Base-by-base conservation (phyloP, 805 yeast species). In the Brettanomyces custersianus region DNA sequence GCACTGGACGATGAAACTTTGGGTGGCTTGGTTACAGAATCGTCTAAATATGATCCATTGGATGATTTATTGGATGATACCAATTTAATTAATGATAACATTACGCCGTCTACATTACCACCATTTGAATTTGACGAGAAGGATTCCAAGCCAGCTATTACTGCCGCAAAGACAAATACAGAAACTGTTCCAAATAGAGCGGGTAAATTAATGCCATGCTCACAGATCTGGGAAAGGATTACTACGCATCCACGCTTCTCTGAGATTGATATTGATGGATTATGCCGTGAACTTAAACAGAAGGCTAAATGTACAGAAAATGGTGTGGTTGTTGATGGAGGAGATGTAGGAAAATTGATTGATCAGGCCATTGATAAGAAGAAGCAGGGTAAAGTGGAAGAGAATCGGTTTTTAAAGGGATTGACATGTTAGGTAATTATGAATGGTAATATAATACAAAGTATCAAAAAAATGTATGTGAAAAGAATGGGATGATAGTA, bases 171-270 rank as follows among this genome's bases (percentile, higher is more conserved):
- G 10, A 10, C 13, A n/a, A 17, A 15, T 16, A 15, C 10, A 15
- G 33, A 30, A 12, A 24, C 12, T 9, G 88, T 85, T 4, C 94
- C 94, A 5, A 72, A 80, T 4, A 80, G 74, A 7, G 80, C 77
- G 39, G 60, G 59, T 13, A 66, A 71, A 11, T 54, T 75, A 46
- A 60, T 82, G 60, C 76, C 75, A 51, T 92, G 98, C 59, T 74
- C 94, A 0, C 96, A 87, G 47, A 80, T 90, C 12, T 92, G 98
- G 98, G 97, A 90, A 58, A 72, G 97, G 52, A 81, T 92, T 26
- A 83, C 96, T 2, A 60, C 92, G 17, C 97, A 92, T 66, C 97
- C 98, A 23, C 76, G 81, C 54, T 92, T 88, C 58, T 77, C 92
- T 4, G 96, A 88, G 40, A 68, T 92, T 36, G 98, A 92, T 57